Base-by-base conservation (phyloP, 768 basidiomycete species). In the Serpula lacrymans region DNA sequence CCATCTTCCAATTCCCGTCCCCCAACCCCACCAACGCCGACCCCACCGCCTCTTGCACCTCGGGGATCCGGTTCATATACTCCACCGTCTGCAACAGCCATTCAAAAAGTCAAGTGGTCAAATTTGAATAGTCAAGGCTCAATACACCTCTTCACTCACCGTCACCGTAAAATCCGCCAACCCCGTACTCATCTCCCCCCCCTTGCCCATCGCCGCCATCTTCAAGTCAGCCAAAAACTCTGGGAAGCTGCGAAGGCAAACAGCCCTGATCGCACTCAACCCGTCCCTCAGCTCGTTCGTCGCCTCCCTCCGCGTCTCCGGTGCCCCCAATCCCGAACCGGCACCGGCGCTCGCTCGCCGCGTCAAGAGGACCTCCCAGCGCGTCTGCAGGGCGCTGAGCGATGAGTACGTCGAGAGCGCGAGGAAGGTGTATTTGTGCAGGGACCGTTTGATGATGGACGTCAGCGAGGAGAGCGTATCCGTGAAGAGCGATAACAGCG, bases 1-100 rank as follows among this genome's bases (percentile, higher is more conserved):
- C 89, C 88, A 92, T 91, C 62, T 79, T 87, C 89, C 89, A 91
- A 49, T 91, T 91, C 8, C 89, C 89, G 45, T 92, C 88, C 0
- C 89, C 89, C 1, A 92, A 73, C 2, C 80, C 75, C 28, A 78
- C 57, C 26, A 91, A 64, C 0, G 82, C 80, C 1, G 84, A 68
- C 1, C 74, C 75, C 8, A 82, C 85, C 1, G 84, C 86, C 13
- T 67, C 71, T 40, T 79, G 72, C 3, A 90, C 84, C 36, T 82
- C 76, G 0, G 86, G 84, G 3, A 92, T 63, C 38, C 74, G 70
- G 41, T 84, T 76, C 46, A 92, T 56, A 53, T 87, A 91, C 29
- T 73, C 68, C 13, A 84, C 71, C 0, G 82, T 81, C 84, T 88
- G 48, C 18, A 42, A n/a, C 8, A 48, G 31, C n/a, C n/a, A n/a